Evolutionary conservation across 164 flowering plant genomes (phyloP), one percentile per base, ranked within the genome.

Genomic region (Macadamia integrifolia): DNA sequence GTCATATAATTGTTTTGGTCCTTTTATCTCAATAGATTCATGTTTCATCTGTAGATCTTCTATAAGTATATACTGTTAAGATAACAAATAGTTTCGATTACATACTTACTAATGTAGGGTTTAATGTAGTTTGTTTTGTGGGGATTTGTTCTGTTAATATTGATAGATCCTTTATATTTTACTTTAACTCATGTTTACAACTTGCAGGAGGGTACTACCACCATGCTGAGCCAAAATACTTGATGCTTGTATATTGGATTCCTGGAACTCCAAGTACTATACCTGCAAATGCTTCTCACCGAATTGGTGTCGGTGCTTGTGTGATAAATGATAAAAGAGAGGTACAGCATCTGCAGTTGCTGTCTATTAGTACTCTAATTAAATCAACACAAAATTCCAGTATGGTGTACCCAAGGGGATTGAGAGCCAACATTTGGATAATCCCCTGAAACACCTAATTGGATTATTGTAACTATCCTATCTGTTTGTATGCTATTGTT

Each of bases 221-320:
- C 68, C 83, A 81, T 76, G 83, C 86, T 6, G 84, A 81, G 63
- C 81, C 83, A 66, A 67, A 66, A 31, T 77, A 83, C 72, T 58
- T 83, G 69, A 81, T 83, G 87, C 83, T 84, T 14, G 83, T 77
- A 31, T 66, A 77, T 60, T 84, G 87, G 87, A 78, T 84, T 70
- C 82, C 87, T 57, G 74, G 77, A 64, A 77, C 77, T 35, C 67
- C 46, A 4, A 55, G 73, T 66, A 78, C 78, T 11, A 62, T 84
- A 42, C 87, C 87, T 44, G 67, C 68, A 10, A 81, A 81, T 78
- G 87, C 85, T 61, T 64, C 87, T 61, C 87, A 82, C 77, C 74
- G 80, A 49, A 81, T 82, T 53, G 74, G 79, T 23, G 59, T 84
- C 64, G 85, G 85, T 71, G 84, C 82, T 42, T 72, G 82, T 70